Base-by-base conservation (phyloP, 805 yeast genomes). In the Candida sonorensis region DNA sequence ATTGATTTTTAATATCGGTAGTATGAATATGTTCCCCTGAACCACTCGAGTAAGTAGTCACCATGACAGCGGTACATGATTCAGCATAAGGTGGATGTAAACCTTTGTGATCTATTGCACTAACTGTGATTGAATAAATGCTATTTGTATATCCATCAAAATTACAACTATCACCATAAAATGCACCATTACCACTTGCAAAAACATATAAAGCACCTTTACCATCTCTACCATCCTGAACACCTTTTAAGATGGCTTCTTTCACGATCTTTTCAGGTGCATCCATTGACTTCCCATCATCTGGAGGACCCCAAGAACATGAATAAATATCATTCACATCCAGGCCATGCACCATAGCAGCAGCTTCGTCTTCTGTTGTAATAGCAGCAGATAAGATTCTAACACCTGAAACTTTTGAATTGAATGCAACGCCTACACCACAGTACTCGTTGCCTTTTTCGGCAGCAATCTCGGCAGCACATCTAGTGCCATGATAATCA, bases 251-350 rank as follows among this genome's bases (percentile, higher is more conserved):
- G 55, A 92, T 69, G 1, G 97, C 94, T 39, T 83, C 76, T 48
- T 74, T 72, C 6, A 90, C 95, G 18, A 90, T 48, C 21, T 62
- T 55, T 16, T 84, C 83, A 1, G 98, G 98, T 4, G 75, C 92
- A 32, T 84, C 87, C 69, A 92, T 74, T 1, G 94, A 73, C 35
- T 57, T 67, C 0, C 98, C 98, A 54, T 90, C 84, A 56, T 92
- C 98, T 3, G 86, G 72, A 2, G 98, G 98, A 7, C 98, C 98
- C 98, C 98, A 92, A 4, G 96, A 86, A 57, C 98, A 92, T 3
- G 95, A 84, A 55, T 87, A 92, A 24, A 92, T 92, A 55, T 92
- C 95, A 57, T 92, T 92, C 17, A 75, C 72, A 40, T 85, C 88
- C 41, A 82, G 62, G 0, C 77, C 88, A 57, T 83, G 81, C 23